Evolutionary conservation across 192 early-diverging fungal genomes (phyloP), one percentile per base, ranked within the genome.

Genomic region (Jimgerdemannia lactiflua): DNA sequence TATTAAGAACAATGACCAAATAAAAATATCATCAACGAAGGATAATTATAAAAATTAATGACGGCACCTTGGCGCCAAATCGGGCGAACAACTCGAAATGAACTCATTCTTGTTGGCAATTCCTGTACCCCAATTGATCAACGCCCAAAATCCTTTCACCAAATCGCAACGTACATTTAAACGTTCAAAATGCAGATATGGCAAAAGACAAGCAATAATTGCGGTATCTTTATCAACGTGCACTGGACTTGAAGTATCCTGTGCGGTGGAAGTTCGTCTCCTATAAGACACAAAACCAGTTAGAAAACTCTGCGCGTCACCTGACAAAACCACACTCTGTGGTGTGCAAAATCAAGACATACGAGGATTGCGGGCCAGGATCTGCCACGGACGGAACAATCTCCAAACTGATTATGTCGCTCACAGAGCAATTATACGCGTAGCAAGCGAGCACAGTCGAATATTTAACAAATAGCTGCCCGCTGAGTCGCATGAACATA

Each of bases 61-160:
- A 29, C 29, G 29, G 29, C 29, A 59, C 88, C 82, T 80, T 63
- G 86, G 82, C 54, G 85, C 74, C 17, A 89, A 65, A 9, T 74
- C 74, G 65, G 84, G 78, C 19, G 86, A 77, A 43, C 87, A 84
- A 43, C 79, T 88, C 39, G 70, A 74, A 11, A 83, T 69, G 71
- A 89, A 88, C 3, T 87, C 81, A 19, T 84, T 71, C 44, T 82
- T 84, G 68, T 85, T 86, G 4, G 76, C 79, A 17, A 86, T 83
- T 70, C 79, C 64, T 18, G 70, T 66, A 3, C 81, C 84, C 66
- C 82, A 78, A 68, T 83, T 82, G 39, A 77, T 67, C 17, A 89
- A 72, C 4, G 71, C 75, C 43, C 85, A 85, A 43, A 89, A 79
- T 8, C 74, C 67, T 49, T 84, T 84, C 18, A 86, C 74, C 2